These are phyloP conservation scores for Paratinospora sagittata DNA, from an alignment of 164 flowering plant species.

Conservation along the genomic window DNA sequence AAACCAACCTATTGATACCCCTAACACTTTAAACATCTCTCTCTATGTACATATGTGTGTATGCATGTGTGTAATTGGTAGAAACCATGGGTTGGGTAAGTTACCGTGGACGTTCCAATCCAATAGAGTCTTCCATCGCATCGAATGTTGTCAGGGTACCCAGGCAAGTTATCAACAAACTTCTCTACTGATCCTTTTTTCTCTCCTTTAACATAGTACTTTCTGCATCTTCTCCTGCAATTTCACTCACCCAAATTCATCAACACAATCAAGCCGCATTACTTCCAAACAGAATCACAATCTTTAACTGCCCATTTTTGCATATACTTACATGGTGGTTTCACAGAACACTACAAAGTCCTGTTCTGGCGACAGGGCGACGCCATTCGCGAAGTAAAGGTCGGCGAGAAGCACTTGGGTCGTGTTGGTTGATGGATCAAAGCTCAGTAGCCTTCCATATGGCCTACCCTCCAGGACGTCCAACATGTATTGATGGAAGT, in stretches of 20 bases:
- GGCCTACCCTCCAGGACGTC: slow-evolving; percentile 72
- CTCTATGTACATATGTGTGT: too few relatives aligned
- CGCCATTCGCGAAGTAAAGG: slow-evolving; percentile 86
- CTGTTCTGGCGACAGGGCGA: slow-evolving; percentile 60
- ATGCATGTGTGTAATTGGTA: too few relatives aligned
- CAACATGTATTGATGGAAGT: slow-evolving; percentile 13
- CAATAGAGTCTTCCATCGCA: slow-evolving; percentile 52
- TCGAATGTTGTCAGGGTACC: slow-evolving; percentile 63
- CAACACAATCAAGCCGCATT: too few relatives aligned
- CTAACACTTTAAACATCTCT: too few relatives aligned
- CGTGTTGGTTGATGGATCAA: slow-evolving; percentile 40
- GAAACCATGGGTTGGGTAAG: too few relatives aligned
- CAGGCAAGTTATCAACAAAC: slow-evolving; percentile 45
- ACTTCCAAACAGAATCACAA: not conserved
- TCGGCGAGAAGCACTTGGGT: slow-evolving; percentile 48
- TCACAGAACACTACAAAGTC: slow-evolving; percentile 61
- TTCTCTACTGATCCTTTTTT: slow-evolving; percentile 46
- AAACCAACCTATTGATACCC: too few relatives aligned
- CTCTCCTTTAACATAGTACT: slow-evolving; percentile 46
- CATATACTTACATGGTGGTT: slow-evolving; percentile 47
- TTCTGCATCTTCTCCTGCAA: slow-evolving; percentile 68
- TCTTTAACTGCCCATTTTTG: not conserved
- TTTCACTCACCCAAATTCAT: not conserved
- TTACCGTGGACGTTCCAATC: slow-evolving; percentile 50
- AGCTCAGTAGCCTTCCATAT: slow-evolving; percentile 75